Evolutionary conservation across 805 yeast species (phyloP), one percentile per base, ranked within the genome.

Genomic region (Ogataea degrootiae): DNA sequence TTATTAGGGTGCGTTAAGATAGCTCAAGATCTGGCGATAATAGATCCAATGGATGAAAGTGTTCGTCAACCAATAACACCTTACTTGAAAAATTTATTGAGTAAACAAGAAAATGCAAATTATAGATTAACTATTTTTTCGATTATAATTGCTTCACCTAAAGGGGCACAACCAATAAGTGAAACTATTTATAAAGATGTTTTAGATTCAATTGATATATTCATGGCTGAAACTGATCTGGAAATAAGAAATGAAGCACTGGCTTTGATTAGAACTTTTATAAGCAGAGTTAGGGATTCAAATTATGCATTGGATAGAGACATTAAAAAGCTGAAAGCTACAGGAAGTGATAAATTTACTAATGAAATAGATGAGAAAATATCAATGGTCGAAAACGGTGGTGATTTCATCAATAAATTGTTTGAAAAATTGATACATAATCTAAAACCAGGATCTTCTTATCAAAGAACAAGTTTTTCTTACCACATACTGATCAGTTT

Each of bases 231-330:
- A 49, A 71, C 77, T 17, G 80, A 83, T 47, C 72, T 87, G 15
- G 91, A 85, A 50, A 71, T 78, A 1, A 72, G 97, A 58, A 83
- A 82, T 52, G 82, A 79, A 41, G 79, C 87, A 44, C 71, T 73
- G 26, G 81, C 92, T 3, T 58, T 79, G 16, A 65, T 90, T 47
- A 75, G 83, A 46, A 79, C 75, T 47, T 82, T 90, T 52, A 59
- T 88, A 12, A 63, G 74, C 29, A 71, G 97, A 54, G 64, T 87
- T 16, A 74, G 86, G 53, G 94, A 85, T 45, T 85, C 91, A 0
- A 66, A 84, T 1, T 81, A 84, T 60, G 76, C 82, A 0, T 54
- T 79, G 23, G 59, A 74, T 21, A 74, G 87, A 56, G 85, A 81
- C 43, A 66, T 71, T 0, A 62, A 58, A n/a, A 75, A 76, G 47